phyloP scores from a whole-genome alignment of 2,329 filamentous ascomycete genomes.

The Ilyonectria robusta region DNA sequence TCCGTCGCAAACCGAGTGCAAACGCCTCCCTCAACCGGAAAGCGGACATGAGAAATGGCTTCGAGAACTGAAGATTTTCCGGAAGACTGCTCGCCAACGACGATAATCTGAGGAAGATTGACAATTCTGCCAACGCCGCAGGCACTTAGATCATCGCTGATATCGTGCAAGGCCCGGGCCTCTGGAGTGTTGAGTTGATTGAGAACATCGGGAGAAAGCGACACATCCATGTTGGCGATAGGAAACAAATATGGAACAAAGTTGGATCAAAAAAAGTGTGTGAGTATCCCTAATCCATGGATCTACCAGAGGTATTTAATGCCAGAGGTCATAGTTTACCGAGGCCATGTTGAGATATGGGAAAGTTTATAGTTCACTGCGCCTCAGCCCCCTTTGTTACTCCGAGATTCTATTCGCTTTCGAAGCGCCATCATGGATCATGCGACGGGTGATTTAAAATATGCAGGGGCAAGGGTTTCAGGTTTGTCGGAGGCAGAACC shows the following conservation, averaged over 20 bases:
- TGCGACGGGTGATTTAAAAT: background rate
- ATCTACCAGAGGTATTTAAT: background rate
- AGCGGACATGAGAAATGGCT: constrained; percentile 73
- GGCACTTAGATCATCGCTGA: background rate
- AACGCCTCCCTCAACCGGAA: constrained; percentile 67
- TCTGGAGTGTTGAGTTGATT: constrained; percentile 57
- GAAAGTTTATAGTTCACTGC: too few species aligned
- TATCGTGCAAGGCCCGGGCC: constrained; percentile 52
- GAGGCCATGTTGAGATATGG: too few species aligned
- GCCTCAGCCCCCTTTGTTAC: too few species aligned
- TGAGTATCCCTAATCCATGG: background rate
- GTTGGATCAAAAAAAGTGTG: background rate
- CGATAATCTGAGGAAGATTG: background rate
- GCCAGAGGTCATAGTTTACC: background rate
- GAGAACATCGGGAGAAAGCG: constrained; percentile 30
- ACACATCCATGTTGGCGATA: constrained; percentile 33
- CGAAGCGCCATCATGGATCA: background rate
- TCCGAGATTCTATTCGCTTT: background rate
- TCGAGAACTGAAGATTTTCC: constrained; percentile 57
- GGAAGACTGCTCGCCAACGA: constrained; percentile 2
- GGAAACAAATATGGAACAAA: background rate
- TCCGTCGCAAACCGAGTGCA: constrained; percentile 76
- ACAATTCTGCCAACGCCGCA: background rate
- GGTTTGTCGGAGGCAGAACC: background rate
- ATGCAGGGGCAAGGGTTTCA: background rate